Evolutionary conservation across 495 filamentous ascomycete genomes (phyloP), one percentile per base, ranked within the genome.

Genomic region (Aspergillus homomorphus): DNA sequence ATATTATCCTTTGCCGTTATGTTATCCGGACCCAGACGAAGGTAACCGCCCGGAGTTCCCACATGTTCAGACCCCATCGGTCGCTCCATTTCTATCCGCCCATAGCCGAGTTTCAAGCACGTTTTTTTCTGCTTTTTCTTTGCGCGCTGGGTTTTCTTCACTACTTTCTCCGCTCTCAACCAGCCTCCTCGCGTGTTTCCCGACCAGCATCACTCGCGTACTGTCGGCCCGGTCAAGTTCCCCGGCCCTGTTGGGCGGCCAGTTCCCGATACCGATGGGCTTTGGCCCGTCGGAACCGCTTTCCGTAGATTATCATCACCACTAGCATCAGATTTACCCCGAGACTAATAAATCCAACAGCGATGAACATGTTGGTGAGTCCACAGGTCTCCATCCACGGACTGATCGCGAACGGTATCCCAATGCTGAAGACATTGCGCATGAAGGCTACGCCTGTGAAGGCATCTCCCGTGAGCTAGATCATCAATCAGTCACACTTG

Each of bases 381-480:
- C 70, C 70, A 30, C 61, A 59, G 9, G 49, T 28, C 33, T 62
- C 15, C 33, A 73, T 69, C 72, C 71, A 75, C 1, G 72, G 71
- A 0, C 44, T 54, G 26, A 73, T 72, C 4, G 66, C 72, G 38
- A 73, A 75, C 0, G 71, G 69, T 20, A 75, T 66, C 0, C 67
- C 71, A 24, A 72, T 72, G 42, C 63, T 66, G 44, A 70, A 50
- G 0, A 64, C 66, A 48, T 75, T 73, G 6, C 71, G 71, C 15
- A 73, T 23, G 44, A 75, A 75, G 16, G 71, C 61, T 9, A 75
- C 63, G 0, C 59, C 71, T 3, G 68, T 71, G 46, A 75, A 72
- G 4, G 72, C 70, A 30, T 75, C 72, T 18, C 69, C 71, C 0
- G 69, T 69, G 7, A 75, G 67, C 72, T 75, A 51, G 6, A n/a